These are phyloP conservation scores for Daldinia decipiens DNA, from an alignment of 495 filamentous ascomycete species.

Conservation along the genomic window DNA sequence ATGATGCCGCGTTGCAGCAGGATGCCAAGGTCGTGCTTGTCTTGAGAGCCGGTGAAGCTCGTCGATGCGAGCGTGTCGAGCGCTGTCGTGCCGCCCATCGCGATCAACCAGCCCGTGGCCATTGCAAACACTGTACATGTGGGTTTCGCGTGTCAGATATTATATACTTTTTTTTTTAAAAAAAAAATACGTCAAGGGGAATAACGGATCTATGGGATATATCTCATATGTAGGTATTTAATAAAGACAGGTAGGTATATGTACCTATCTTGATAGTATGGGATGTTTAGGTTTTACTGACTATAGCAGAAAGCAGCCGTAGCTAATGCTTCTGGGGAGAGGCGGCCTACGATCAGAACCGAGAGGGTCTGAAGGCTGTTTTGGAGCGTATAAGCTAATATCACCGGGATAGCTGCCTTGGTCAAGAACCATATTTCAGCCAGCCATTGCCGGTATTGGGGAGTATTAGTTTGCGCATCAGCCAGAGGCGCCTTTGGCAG, in stretches of 20 bases:
- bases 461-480: conserved; percentile 6
- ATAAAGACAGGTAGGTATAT: neutral
- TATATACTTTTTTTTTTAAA: neutral
- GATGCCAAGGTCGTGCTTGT: conserved; percentile 84
- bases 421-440: conserved; percentile 75
- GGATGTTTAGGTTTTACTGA: conserved; percentile 14
- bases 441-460: conserved; percentile 51
- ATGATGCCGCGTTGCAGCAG: conserved; percentile 83
- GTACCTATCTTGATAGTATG: neutral
- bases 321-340: conserved; percentile 82
- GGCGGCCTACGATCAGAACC: conserved; percentile 80
- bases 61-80: conserved; percentile 88
- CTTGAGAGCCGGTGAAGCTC: conserved; percentile 84
- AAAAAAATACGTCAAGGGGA: too few species aligned
- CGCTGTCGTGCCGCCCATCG: conserved; percentile 89
- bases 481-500: conserved; percentile 53
- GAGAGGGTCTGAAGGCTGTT: conserved; percentile 89
- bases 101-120: conserved; percentile 91
- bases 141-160: conserved; percentile 10
- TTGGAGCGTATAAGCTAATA: conserved; percentile 88
- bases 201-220: too few species aligned
- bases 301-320: conserved; percentile 85
- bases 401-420: conserved; percentile 78
- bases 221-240: too few species aligned
- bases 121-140: conserved; percentile 82